phyloP scores from a whole-genome alignment of 2,329 filamentous ascomycete species.

The Penicillium griseofulvum region DNA sequence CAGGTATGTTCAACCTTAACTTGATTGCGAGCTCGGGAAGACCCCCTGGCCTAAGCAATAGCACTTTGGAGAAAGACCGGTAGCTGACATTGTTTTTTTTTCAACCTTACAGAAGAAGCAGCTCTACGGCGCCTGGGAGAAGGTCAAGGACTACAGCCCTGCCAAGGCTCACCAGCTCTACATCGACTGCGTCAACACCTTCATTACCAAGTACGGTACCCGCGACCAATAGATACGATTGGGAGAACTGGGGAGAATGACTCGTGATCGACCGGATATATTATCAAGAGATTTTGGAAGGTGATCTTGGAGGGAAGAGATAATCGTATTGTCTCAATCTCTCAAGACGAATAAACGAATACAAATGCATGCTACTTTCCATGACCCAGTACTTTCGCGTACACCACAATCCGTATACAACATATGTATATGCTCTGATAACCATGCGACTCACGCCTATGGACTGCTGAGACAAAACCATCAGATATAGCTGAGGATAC shows the following conservation, averaged over 20 bases:
- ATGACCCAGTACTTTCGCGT: neutral
- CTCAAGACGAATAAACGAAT: constrained; percentile 2
- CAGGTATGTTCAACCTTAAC: constrained; percentile 31
- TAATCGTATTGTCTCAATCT: neutral
- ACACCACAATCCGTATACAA: neutral
- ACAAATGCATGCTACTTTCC: constrained; percentile 11
- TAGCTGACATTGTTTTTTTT: constrained; percentile 16
- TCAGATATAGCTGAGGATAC: neutral
- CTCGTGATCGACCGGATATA: neutral
- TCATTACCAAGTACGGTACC: constrained; percentile 66
- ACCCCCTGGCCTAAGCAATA: neutral
- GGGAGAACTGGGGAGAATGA: neutral
- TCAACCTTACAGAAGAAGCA: constrained; percentile 62
- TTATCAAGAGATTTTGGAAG: neutral
- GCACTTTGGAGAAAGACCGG: neutral
- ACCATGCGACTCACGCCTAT: too few species aligned
- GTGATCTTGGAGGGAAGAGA: neutral
- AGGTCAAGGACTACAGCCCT: constrained; percentile 61
- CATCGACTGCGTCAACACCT: constrained; percentile 66
- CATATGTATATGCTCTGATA: neutral
- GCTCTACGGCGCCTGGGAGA: constrained; percentile 77
- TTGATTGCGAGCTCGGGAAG: neutral
- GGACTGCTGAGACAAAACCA: neutral
- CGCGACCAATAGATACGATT: constrained; percentile 18
- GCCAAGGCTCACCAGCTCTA: constrained; percentile 74